Percentiles rank a stretch among this genome's conserved stretches.
These are phyloP conservation scores for Fraxinus floribunda DNA, from an alignment of 305 asterid genomes.

Conservation along the genomic window DNA sequence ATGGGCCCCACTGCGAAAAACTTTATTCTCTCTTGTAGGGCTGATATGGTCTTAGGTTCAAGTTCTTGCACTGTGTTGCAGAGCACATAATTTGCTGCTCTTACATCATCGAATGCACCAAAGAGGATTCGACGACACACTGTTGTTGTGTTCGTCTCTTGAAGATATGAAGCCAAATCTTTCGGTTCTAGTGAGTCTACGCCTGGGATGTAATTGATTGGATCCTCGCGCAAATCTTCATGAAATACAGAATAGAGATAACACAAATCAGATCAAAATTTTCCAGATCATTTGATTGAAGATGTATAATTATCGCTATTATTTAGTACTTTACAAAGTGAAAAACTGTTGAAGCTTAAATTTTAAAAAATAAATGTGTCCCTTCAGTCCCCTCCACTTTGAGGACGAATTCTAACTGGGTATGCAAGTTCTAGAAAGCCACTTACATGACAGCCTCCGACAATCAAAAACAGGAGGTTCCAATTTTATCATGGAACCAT, in stretches of 20 bases:
- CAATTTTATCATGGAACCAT: not conserved
- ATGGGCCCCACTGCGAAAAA: constrained; percentile 40
- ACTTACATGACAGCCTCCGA: not conserved
- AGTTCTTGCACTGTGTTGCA: constrained; percentile 45
- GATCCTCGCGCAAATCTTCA: constrained; percentile 36
- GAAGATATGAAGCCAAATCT: constrained; percentile 44
- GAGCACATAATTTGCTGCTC: constrained; percentile 38
- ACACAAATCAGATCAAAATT: not conserved
- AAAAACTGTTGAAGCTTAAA: not conserved
- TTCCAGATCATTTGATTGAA: not conserved
- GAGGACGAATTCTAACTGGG: not conserved
- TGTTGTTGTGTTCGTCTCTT: constrained; percentile 31
- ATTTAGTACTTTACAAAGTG: not conserved
- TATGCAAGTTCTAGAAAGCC: not conserved
- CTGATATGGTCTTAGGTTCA: constrained; percentile 27
- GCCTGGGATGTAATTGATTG: constrained; percentile 42
- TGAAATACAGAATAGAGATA: not conserved
- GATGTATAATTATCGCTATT: not conserved
- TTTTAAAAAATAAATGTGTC: not conserved
- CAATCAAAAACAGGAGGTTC: not conserved
- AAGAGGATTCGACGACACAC: constrained; percentile 38
- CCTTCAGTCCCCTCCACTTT: not conserved
- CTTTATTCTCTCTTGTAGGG: constrained; percentile 23
- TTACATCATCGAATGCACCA: constrained; percentile 38
- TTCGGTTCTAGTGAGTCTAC: constrained; percentile 32